Evolutionary conservation across 257 asterid species (phyloP).

Genomic region (Gynochthodes officinalis): DNA sequence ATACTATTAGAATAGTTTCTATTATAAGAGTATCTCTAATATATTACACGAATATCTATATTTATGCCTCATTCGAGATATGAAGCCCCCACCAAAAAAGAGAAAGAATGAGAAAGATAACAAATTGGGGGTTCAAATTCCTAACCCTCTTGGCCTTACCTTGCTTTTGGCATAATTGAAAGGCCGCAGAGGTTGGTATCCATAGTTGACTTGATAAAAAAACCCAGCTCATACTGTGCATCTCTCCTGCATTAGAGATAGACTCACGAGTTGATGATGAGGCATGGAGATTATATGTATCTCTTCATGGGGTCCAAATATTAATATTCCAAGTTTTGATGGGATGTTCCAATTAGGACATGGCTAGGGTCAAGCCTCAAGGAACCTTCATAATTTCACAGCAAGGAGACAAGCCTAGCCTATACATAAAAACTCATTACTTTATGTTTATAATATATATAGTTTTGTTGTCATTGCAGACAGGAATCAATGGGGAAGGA

Average conservation of each 20-base stretch:
- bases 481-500: not conserved
- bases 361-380: constrained; percentile 39
- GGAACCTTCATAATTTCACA: constrained; percentile 40
- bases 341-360: constrained; percentile 33
- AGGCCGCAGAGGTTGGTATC: not conserved
- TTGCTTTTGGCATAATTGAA: too few relatives aligned
- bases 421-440: not conserved
- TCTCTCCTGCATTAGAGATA: constrained; percentile 13
- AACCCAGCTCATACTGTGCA: constrained; percentile 61
- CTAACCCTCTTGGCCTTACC: too few relatives aligned
- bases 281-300: constrained; percentile 56
- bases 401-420: constrained; percentile 22
- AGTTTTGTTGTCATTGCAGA: too few relatives aligned
- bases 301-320: constrained; percentile 49
- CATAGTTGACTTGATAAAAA: constrained; percentile 51
- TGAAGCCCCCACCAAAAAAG: too few relatives aligned
- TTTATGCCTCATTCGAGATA: too few relatives aligned
- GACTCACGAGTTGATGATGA: constrained; percentile 40
- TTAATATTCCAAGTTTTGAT: constrained; percentile 13
- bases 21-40: too few relatives aligned
- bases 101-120: too few relatives aligned
- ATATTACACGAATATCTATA: too few relatives aligned
- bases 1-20: too few relatives aligned
- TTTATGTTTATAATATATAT: not conserved
- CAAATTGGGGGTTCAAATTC: too few relatives aligned